Evolutionary conservation across 257 asterid species (phyloP), one percentile per base, ranked within the genome.

Genomic region (Scutellaria galericulata): DNA sequence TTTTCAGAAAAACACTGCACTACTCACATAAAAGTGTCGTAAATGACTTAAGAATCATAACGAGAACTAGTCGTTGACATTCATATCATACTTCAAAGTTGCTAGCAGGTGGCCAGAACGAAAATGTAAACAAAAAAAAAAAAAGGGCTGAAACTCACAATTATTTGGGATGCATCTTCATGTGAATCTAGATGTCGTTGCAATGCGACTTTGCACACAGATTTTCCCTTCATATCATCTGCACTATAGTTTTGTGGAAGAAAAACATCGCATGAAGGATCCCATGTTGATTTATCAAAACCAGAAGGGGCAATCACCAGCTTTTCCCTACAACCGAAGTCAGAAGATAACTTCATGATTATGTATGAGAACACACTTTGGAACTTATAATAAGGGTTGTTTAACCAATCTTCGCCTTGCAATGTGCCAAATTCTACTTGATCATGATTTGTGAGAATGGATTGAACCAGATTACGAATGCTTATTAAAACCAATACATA

Each of bases 241-340:
- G 80, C 83, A 77, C 66, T 84, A 51, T 87, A 91, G 74, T 75
- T 75, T 69, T 86, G 85, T 47, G 91, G 97, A 66, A 89, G 82
- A 82, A 71, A 77, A 69, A 48, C 78, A 75, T 91, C 95, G 35
- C 75, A 54, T 60, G 89, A 85, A 77, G 97, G 96, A 83, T 89
- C 92, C 97, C 97, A 89, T 66, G 81, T 79, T 52, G 89, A 77
- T 65, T 78, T 83, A 75, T 91, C 95, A 66, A 79, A 73, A 44
- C 93, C 96, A 78, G 13, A 56, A 79, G 97, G 95, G 79, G 91
- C 83, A 86, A 83, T 75, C 71, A 74, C 70, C 80, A 91, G 46
- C 79, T 91, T 91, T 72, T 85, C 90, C 88, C 96, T 89, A 68
- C 68, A 87, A 73, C 35, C 69, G 77, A 58, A 69, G 41, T 47